Percentiles rank a stretch among this genome's conserved stretches.
Conservation (phyloP, 1,284 basidiomycete genomes). For the Rhodofomes roseus region DNA sequence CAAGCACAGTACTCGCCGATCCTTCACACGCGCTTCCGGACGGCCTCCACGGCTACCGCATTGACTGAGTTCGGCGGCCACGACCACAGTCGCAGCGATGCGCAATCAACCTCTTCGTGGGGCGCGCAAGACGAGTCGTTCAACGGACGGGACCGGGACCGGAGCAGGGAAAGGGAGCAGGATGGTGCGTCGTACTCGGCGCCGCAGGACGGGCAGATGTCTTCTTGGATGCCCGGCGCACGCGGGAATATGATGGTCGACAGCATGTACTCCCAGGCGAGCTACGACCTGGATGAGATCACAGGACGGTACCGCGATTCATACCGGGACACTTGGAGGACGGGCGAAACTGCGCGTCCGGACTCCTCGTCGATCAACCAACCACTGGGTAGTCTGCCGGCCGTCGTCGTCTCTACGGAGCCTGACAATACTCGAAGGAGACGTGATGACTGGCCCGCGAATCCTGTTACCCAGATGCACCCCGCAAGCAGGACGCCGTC, state of each 20-base stretch:
- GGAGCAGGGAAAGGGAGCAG: not conserved
- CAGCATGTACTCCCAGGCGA: conserved; percentile 29
- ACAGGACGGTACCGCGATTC: conserved; percentile 24
- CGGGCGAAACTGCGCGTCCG: not conserved
- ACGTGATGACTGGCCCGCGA: conserved; percentile 30
- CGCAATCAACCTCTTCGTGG: conserved; percentile 18
- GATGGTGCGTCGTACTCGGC: not conserved
- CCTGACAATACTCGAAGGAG: conserved; percentile 15
- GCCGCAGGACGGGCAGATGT: not conserved
- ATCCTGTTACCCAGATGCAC: not conserved
- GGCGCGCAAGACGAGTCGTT: conserved; percentile 8
- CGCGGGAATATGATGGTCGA: conserved; percentile 26
- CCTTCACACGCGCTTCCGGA: conserved; percentile 59
- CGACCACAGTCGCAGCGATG: conserved; percentile 17
- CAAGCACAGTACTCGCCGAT: conserved; percentile 48
- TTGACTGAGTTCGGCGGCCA: conserved; percentile 34
- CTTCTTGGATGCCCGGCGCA: not conserved
- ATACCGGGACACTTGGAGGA: conserved; percentile 17
- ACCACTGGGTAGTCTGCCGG: conserved; percentile 36
- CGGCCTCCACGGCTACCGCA: conserved; percentile 46
- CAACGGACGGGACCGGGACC: not conserved
- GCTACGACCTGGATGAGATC: conserved; percentile 33
- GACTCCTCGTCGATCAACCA: not conserved
- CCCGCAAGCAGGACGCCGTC: conserved; percentile 14
- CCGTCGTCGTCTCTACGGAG: conserved; percentile 41